These are phyloP conservation scores for Cladophialophora exuberans DNA, from an alignment of 2,329 filamentous ascomycete species.

Conservation along the genomic window DNA sequence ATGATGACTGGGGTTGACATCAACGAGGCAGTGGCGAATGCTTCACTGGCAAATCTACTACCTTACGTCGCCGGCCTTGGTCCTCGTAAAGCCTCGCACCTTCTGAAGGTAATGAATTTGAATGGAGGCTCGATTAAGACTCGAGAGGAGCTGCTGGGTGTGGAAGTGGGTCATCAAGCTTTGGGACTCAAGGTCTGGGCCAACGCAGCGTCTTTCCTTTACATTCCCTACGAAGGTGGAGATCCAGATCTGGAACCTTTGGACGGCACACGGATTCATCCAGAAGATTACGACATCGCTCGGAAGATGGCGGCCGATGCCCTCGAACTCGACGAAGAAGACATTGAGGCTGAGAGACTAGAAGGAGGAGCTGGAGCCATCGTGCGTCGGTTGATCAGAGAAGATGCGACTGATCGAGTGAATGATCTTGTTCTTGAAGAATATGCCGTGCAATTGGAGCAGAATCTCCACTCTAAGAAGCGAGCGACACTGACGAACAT, in stretches of 20 bases:
- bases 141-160: conserved; percentile 84
- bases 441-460: conserved; percentile 93
- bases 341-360: conserved; percentile 91
- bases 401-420: conserved; percentile 90
- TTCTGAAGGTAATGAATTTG: conserved; percentile 86
- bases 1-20: conserved; percentile 95
- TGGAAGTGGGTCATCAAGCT: conserved; percentile 78
- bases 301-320: conserved; percentile 99
- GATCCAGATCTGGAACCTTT: conserved; percentile 85
- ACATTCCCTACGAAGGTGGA: conserved; percentile 82
- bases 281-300: conserved; percentile 96
- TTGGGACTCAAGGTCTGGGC: conserved; percentile 92
- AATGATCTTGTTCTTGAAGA: conserved; percentile 96
- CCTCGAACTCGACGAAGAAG: conserved; percentile 93
- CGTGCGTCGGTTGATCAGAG: conserved; percentile 90
- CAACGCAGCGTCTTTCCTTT: conserved; percentile 95
- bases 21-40: conserved; percentile 82
- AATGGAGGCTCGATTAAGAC: conserved; percentile 86
- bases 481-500: conserved; percentile 96
- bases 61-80: conserved; percentile 91
- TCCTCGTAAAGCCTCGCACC: conserved; percentile 82
- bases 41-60: conserved; percentile 82
- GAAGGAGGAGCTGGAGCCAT: conserved; percentile 89
- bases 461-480: conserved; percentile 91
- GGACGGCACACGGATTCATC: conserved; percentile 95